A percentile compares a stretch with the other conserved stretches of the same genome.
Evolutionary conservation across 176 grass and related monocot genomes (phyloP).

Genomic region (Eragrostis curvula): DNA sequence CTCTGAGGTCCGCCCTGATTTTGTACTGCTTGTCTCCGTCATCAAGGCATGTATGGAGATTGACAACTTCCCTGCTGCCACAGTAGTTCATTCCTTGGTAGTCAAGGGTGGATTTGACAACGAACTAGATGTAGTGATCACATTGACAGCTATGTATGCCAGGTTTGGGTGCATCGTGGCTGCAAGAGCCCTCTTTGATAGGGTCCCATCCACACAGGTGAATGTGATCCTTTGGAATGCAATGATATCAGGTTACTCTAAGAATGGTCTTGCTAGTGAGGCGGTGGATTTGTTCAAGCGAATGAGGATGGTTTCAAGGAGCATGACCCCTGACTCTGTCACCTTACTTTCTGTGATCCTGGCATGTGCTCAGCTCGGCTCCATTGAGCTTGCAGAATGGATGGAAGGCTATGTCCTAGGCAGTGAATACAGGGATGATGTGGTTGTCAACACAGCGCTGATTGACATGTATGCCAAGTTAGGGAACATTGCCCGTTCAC

Average conservation of each 20-base stretch:
- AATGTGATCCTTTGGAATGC: constrained; percentile 79
- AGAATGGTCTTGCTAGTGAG: constrained; percentile 62
- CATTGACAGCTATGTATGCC: constrained; percentile 65
- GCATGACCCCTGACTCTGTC: constrained; percentile 52
- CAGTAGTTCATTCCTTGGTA: constrained; percentile 54
- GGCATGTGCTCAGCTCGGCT: constrained; percentile 67
- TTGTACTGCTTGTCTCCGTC: constrained; percentile 47
- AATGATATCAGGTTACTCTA: constrained; percentile 82
- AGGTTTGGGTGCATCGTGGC: constrained; percentile 53
- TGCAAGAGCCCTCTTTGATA: constrained; percentile 57
- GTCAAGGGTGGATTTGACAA: constrained; percentile 56
- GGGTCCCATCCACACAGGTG: constrained; percentile 27
- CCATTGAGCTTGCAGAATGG: constrained; percentile 49
- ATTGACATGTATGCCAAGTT: constrained; percentile 77
- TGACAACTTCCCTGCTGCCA: constrained; percentile 45
- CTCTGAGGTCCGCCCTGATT: constrained; percentile 50
- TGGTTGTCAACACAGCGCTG: constrained; percentile 70
- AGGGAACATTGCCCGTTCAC: constrained; percentile 54
- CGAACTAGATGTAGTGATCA: constrained; percentile 61
- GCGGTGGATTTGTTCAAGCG: constrained; percentile 63
- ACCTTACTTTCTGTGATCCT: constrained; percentile 63
- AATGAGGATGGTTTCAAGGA: constrained; percentile 51
- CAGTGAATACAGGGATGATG: constrained; percentile 56
- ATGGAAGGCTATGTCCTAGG: constrained; percentile 54
- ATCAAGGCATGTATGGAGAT: constrained; percentile 74